Evolutionary conservation across 768 basidiomycete genomes (phyloP), one percentile per base, ranked within the genome.

Genomic region (Baorangia bicolor): DNA sequence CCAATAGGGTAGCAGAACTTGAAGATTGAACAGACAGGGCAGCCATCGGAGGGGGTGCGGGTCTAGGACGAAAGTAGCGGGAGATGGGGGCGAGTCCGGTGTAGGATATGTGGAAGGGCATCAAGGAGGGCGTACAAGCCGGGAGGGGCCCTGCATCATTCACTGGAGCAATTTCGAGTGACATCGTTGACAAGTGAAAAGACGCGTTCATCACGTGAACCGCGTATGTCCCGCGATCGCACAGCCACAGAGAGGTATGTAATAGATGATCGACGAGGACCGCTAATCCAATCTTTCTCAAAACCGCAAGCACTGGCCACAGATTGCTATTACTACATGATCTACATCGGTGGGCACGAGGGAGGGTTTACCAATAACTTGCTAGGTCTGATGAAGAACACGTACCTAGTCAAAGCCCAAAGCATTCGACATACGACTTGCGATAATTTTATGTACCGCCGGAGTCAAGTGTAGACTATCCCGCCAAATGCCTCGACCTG

Each of bases 71-170:
- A 69, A 93, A 85, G 69, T 86, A 94, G 6, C 86, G 86, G 4
- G 86, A 87, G 18, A 93, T 75, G 6, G 86, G 84, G 1, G 91
- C 90, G 20, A 79, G 78, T 0, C 92, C 92, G 11, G 79, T 75
- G 69, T 91, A 83, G 13, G 77, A 71, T 44, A 93, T 84, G 61
- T 87, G 84, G 59, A 94, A 94, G 5, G 92, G 92, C 88, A 94
- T 91, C 30, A 94, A 78, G 65, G 85, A 79, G 1, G 88, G 90
- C 3, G 72, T 75, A 44, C 81, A 83, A 54, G n/a, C 73, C 66
- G 11, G 81, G 60, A 59, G 57, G 13, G 5, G 45, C 2, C 13
- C 25, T 30, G 21, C 54, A 30, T 56, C 55, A 4, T 27, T n/a
- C 18, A 3, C 49, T 25, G 61, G 49, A n/a, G 38, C 53, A 34